Evolutionary conservation across 2,329 filamentous ascomycete genomes (phyloP).

Genomic region (Paraphaeosphaeria minitans): DNA sequence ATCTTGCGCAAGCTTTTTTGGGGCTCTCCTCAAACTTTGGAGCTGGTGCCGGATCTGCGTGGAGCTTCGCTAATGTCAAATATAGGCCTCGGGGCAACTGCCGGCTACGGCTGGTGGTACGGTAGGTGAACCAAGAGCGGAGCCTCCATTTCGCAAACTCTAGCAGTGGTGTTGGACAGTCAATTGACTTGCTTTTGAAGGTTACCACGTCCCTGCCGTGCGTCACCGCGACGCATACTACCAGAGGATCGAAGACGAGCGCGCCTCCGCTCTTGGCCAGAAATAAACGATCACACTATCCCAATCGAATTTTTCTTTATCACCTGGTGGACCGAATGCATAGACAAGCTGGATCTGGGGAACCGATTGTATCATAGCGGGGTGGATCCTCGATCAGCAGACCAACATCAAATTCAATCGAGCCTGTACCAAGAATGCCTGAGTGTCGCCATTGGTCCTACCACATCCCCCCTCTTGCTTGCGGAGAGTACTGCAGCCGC

Average conservation of each 20-base stretch:
- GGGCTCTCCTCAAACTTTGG: slow-evolving; percentile 11
- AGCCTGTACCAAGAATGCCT: slow-evolving; percentile 13
- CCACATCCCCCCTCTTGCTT: no score
- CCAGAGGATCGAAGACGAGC: slow-evolving; percentile 66
- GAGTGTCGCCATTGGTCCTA: not conserved
- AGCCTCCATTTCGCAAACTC: slow-evolving; percentile 2
- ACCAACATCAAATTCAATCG: slow-evolving; percentile 23
- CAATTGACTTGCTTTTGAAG: slow-evolving; percentile 43
- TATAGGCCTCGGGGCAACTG: slow-evolving; percentile 64
- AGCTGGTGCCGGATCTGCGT: slow-evolving; percentile 10
- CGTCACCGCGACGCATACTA: slow-evolving; percentile 68
- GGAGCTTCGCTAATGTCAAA: slow-evolving; percentile 30
- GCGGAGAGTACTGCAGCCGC: no score
- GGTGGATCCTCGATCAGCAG: slow-evolving; percentile 29
- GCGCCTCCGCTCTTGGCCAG: slow-evolving; percentile 55
- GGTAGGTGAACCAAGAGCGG: slow-evolving; percentile 50
- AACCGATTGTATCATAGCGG: slow-evolving; percentile 41
- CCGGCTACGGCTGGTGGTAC: slow-evolving; percentile 72
- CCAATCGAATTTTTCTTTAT: slow-evolving; percentile 36
- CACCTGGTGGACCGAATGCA: slow-evolving; percentile 25
- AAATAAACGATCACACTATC: slow-evolving; percentile 27
- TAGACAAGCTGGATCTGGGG: slow-evolving; percentile 30
- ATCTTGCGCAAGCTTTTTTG: slow-evolving; percentile 4
- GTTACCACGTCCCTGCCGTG: slow-evolving; percentile 68
- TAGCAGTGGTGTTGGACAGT: not conserved